Base-by-base conservation (phyloP, 2,329 filamentous ascomycete genomes). In the Pseudopithomyces chartarum region DNA sequence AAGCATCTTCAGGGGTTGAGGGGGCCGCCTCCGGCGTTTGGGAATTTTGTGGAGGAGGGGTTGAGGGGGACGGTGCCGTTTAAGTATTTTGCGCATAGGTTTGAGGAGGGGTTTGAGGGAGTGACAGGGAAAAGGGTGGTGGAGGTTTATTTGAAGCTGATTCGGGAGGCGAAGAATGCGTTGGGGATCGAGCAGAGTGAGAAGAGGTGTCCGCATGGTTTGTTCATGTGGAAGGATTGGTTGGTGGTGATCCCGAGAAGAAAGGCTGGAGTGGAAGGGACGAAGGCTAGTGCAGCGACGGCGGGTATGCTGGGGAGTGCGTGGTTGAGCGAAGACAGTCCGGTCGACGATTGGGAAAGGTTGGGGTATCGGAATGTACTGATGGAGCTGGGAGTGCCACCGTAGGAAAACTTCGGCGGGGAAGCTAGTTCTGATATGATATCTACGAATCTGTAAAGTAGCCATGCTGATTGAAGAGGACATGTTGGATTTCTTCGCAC, bases 201-300 rank as follows among this genome's bases (percentile, higher is more conserved):
- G 1, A 49, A 65, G 2, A 48, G 67, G 0, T 80, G 77, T 52
- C 75, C 80, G 4, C 82, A 84, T 60, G 83, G 82, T 56, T 68
- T 83, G 12, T 62, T 81, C 1, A 64, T 83, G 43, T 76, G 77
- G 55, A 68, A 71, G 26, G 70, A 76, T 22, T 78, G 78, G 71
- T 75, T 84, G 20, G 62, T 83, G n/a, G 76, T 83, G 2, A 74
- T 83, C 22, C 81, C 82, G 3, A 70, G 82, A 22, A 69, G 73
- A 13, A 75, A 69, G 0, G 72, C 67, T 0, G 68, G 76, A 15
- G 63, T 73, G 10, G 76, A 73, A 0, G 45, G 29, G 4, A 50
- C 47, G 13, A 50, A n/a, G 13, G 69, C 75, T 1, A 79, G 75
- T 39, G 78, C 77, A 1, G 82, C 83, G 60, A 73, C 80, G 0